Evolutionary conservation across 306 rosid species (phyloP).

Genomic region (Ceratonia siliqua): DNA sequence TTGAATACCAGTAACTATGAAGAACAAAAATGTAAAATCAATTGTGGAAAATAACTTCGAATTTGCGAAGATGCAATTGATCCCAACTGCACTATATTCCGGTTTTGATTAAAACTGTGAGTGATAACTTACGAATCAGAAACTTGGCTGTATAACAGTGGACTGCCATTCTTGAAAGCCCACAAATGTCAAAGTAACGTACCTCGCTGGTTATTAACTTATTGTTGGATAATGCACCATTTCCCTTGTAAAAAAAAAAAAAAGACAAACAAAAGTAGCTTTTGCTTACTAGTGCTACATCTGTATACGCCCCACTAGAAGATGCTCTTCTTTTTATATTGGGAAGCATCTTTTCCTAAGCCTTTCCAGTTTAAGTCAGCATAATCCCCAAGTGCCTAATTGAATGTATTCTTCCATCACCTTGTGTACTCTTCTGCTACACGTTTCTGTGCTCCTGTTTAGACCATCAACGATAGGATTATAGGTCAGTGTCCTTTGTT

Average conservation of each 20-base stretch:
- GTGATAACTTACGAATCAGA: neutral
- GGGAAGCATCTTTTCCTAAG: slow-evolving; percentile 29
- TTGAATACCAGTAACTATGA: no score
- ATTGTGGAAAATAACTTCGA: neutral
- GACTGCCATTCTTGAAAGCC: neutral
- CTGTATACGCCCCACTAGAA: slow-evolving; percentile 9
- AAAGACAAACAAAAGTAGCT: slow-evolving; percentile 8
- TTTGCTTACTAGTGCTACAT: slow-evolving; percentile 14
- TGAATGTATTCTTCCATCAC: slow-evolving; percentile 15
- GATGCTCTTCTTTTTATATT: slow-evolving; percentile 5
- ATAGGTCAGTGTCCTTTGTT: slow-evolving; percentile 22
- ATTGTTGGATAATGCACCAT: neutral
- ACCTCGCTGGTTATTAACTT: neutral
- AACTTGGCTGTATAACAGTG: neutral
- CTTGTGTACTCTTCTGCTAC: neutral
- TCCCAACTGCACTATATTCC: neutral
- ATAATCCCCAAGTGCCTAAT: neutral
- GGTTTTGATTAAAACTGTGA: neutral
- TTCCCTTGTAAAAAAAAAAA: slow-evolving; percentile 19
- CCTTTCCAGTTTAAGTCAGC: slow-evolving; percentile 36
- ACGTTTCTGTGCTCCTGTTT: neutral
- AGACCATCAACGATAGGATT: neutral
- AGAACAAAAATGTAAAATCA: no score
- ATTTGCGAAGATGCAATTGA: neutral
- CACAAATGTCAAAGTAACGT: neutral